phyloP scores from a whole-genome alignment of 805 yeast genomes.

The Helenozyma baotianmanensis region DNA sequence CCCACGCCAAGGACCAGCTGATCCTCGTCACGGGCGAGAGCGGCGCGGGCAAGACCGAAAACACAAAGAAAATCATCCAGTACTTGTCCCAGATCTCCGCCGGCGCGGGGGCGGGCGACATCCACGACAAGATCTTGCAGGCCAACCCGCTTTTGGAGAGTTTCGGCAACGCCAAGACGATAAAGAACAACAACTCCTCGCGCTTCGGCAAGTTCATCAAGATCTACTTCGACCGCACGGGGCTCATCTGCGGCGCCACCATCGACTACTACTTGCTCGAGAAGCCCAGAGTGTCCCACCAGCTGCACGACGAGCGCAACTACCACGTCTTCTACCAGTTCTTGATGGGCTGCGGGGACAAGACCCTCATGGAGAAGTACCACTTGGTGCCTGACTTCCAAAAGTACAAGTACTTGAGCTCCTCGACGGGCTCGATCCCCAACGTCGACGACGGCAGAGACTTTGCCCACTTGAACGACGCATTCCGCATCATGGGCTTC shows the following conservation, averaged over 20 bases:
- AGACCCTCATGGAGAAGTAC: conserved; percentile 38
- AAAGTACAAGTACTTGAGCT: conserved; percentile 51
- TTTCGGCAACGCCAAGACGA: conserved; percentile 96
- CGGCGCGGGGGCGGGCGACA: conserved; percentile 28
- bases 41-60: conserved; percentile 99
- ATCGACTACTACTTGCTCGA: conserved; percentile 93
- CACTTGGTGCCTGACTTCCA: conserved; percentile 37
- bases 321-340: conserved; percentile 92
- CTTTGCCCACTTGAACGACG: conserved; percentile 55
- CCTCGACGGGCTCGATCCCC: conserved; percentile 52
- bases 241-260: conserved; percentile 78
- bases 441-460: conserved; percentile 75
- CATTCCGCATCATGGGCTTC: conserved; percentile 75
- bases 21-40: conserved; percentile 97
- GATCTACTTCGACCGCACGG: conserved; percentile 63
- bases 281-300: conserved; percentile 85
- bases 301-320: conserved; percentile 74
- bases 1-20: conserved; percentile 73
- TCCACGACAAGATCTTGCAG: conserved; percentile 82
- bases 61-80: conserved; percentile 90
- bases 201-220: conserved; percentile 95
- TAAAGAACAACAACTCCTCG: conserved; percentile 89
- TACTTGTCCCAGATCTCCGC: conserved; percentile 77
- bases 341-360: conserved; percentile 57
- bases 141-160: conserved; percentile 96